A percentile compares a stretch with the other conserved stretches of the same genome.
Evolutionary conservation across 108 stramenopile species (phyloP).

Genomic region (Schizochytrium sp.): DNA sequence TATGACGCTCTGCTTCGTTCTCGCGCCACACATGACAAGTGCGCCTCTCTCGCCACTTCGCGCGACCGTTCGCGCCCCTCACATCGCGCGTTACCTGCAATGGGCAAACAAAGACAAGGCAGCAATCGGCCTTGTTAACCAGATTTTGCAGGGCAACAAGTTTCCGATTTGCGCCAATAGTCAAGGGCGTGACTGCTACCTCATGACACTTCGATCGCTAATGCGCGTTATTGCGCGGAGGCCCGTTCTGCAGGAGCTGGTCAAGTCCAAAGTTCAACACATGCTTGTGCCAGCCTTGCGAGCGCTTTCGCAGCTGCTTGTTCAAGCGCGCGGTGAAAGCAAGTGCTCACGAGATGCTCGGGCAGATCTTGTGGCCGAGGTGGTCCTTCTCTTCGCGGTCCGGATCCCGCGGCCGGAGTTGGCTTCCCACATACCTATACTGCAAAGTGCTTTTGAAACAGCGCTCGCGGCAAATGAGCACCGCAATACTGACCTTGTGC

Average conservation of each 20-base stretch:
- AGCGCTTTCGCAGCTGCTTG: neutral
- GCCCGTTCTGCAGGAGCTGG: neutral
- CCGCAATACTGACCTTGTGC: neutral
- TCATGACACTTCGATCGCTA: neutral
- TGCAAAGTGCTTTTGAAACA: neutral
- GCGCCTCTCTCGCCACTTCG: neutral
- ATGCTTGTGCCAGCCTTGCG: neutral
- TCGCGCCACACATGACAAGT: neutral
- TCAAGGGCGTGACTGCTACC: neutral
- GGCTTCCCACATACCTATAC: neutral
- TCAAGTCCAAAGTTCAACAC: neutral
- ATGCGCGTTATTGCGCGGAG: neutral
- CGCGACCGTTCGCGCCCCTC: neutral
- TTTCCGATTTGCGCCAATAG: neutral
- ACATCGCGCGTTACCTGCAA: neutral
- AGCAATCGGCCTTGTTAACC: neutral
- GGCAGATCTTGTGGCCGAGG: neutral
- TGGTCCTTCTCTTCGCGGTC: neutral
- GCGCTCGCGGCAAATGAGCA: neutral
- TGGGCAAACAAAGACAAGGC: neutral
- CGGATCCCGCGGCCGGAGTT: neutral
- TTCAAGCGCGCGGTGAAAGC: neutral
- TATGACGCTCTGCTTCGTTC: neutral
- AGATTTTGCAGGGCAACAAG: neutral
- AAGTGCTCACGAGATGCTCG: neutral